Evolutionary conservation across 2,329 filamentous ascomycete species (phyloP).

Genomic region (Beauveria bassiana): DNA sequence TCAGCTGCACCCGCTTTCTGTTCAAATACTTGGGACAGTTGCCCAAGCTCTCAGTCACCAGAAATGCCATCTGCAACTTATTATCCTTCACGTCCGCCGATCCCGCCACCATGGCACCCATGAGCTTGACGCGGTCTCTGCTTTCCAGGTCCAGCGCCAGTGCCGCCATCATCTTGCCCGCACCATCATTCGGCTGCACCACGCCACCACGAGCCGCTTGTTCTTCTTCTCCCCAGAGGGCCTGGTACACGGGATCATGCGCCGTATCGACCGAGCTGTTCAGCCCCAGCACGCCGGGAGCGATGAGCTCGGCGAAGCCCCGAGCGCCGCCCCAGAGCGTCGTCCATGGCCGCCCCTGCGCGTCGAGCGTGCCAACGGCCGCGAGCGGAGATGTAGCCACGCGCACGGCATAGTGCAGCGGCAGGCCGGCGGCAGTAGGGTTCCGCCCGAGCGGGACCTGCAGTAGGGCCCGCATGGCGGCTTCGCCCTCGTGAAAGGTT

Average conservation of each 20-base stretch:
- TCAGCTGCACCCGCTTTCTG: slow-evolving; percentile 53
- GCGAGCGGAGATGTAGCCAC: slow-evolving; percentile 58
- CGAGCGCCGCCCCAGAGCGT: slow-evolving; percentile 68
- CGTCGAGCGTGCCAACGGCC: slow-evolving; percentile 65
- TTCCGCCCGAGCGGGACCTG: slow-evolving; percentile 51
- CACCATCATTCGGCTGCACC: slow-evolving; percentile 30
- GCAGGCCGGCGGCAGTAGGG: slow-evolving; percentile 58
- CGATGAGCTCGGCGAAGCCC: slow-evolving; percentile 59
- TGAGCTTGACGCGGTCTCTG: slow-evolving; percentile 65
- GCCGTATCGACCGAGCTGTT: slow-evolving; percentile 50
- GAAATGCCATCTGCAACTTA: slow-evolving; percentile 51
- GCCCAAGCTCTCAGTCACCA: slow-evolving; percentile 64
- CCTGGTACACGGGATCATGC: slow-evolving; percentile 63
- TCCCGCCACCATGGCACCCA: slow-evolving; percentile 61
- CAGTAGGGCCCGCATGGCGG: slow-evolving; percentile 55
- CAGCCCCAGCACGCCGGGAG: slow-evolving; percentile 56
- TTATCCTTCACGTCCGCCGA: slow-evolving; percentile 35
- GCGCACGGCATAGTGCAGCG: slow-evolving; percentile 51
- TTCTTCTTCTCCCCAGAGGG: slow-evolving; percentile 39
- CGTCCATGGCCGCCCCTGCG: slow-evolving; percentile 61
- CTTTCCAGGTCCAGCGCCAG: slow-evolving; percentile 47
- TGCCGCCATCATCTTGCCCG: slow-evolving; percentile 34
- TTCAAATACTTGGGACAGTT: slow-evolving; percentile 89
- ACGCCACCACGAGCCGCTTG: slow-evolving; percentile 18
- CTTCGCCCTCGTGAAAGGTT: slow-evolving; percentile 59